phyloP scores from a whole-genome alignment of 2,329 filamentous ascomycete genomes.

The Laburnicola sp. region DNA sequence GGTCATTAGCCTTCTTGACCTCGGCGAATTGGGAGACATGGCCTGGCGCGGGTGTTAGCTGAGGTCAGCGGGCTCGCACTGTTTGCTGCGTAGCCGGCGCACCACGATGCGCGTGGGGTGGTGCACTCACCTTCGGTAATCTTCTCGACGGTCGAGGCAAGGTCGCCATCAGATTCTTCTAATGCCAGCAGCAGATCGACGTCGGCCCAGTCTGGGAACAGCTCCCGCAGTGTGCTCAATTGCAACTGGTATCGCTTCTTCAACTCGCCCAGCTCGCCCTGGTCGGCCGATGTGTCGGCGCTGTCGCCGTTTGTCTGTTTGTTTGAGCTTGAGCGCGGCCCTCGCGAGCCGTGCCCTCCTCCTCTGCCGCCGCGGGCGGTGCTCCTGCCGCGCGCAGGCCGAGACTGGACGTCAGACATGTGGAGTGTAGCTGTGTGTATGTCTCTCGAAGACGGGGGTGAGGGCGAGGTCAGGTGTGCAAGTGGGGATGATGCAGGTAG shows the following conservation, averaged over 20 bases:
- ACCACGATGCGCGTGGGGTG: background rate
- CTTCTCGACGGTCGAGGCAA: constrained; percentile 72
- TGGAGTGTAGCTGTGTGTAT: constrained; percentile 48
- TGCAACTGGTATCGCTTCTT: constrained; percentile 86
- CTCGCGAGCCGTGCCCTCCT: constrained; percentile 65
- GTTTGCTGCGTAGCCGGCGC: background rate
- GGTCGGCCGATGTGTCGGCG: constrained; percentile 69
- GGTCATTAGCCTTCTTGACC: constrained; percentile 76
- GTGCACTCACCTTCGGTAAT: constrained; percentile 71
- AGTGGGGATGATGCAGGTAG: constrained; percentile 38
- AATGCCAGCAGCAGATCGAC: constrained; percentile 92
- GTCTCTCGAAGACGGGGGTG: constrained; percentile 20
- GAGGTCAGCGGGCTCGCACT: background rate
- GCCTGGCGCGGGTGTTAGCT: constrained; percentile 54
- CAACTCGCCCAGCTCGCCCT: constrained; percentile 87
- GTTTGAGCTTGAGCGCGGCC: constrained; percentile 49
- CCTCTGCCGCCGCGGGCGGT: constrained; percentile 84
- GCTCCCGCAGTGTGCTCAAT: constrained; percentile 80
- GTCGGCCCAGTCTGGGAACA: constrained; percentile 95
- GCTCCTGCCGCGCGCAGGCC: constrained; percentile 88
- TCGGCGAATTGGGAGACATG: constrained; percentile 82
- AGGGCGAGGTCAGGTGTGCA: constrained; percentile 31
- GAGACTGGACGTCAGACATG: constrained; percentile 94
- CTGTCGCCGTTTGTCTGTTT: constrained; percentile 71
- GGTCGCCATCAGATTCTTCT: constrained; percentile 79